Base-by-base conservation (phyloP, 805 yeast species). In the Candida montana region DNA sequence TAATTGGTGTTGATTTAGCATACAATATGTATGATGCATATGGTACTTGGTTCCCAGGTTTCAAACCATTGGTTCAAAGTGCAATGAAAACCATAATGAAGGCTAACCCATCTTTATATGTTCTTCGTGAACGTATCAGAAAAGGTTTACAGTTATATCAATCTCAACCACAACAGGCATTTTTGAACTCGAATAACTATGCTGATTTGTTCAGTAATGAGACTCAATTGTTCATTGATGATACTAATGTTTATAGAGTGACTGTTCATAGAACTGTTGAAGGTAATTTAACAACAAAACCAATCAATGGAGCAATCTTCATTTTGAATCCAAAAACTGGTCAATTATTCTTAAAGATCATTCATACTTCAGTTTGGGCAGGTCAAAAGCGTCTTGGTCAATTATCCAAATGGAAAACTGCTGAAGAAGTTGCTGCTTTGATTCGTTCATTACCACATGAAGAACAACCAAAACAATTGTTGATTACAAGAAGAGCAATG, bases 11-110 rank as follows among this genome's bases (percentile, higher is more conserved):
- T 46, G 99, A 93, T 63, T 68, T 93, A 50, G 96, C 98, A 0
- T 93, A 93, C 60, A 93, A 93, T 61, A 86, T 89, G 83, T 90
- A 84, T 58, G 97, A 89, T 62, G 90, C 95, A 0, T 93, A 88
- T 62, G 99, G 99, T 26, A 88, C 87, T 54, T 93, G 99, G 99
- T 85, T 93, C 66, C 91, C 95, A 3, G 98, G 98, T 1, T 65
- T 91, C 63, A 93, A 93, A 61, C 88, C 88, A 4, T 68, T 93
- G 54, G 69, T 93, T 68, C 95, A 86, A 56, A 87, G 82, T 55
- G 95, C 97, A 12, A 81, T 93, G 95, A 74, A 79, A 48, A 91
- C 93, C 29, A 85, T 93, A 35, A 85, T 90, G 96, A 89, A 87
- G 56, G 83, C 93, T 1, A 93, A 91, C 55, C 97, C 99, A 0